Conservation (phyloP, 169 alveolate genomes). For the Eimeria falciformis region DNA sequence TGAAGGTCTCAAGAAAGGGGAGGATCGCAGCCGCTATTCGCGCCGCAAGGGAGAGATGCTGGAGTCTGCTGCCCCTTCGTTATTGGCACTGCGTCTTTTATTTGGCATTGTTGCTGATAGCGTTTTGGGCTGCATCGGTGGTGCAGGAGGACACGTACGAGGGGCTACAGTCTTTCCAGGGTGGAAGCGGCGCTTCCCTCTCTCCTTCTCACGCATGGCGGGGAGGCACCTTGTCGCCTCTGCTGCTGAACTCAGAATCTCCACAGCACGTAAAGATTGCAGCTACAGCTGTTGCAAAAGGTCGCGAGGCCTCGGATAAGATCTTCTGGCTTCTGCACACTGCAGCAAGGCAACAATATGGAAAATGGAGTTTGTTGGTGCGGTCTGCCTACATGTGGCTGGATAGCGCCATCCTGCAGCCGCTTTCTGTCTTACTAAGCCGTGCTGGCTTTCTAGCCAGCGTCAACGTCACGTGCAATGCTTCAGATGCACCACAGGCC, state of each 20-base stretch:
- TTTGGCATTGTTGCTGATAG: constrained; percentile 34
- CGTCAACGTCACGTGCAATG: constrained; percentile 46
- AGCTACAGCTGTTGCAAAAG: constrained; percentile 56
- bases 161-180: constrained; percentile 52
- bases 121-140: constrained; percentile 67
- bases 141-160: constrained; percentile 57
- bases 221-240: constrained; percentile 34
- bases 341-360: constrained; percentile 33
- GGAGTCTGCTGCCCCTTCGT: constrained; percentile 62
- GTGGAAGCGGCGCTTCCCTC: constrained; percentile 17
- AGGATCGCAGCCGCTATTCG: neutral
- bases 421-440: neutral
- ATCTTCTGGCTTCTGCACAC: constrained; percentile 60
- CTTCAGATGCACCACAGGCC: constrained; percentile 27
- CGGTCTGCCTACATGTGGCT: constrained; percentile 14
- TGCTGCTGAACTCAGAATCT: constrained; percentile 52
- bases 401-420: constrained; percentile 29
- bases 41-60: constrained; percentile 7
- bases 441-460: constrained; percentile 36
- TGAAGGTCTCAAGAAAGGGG: neutral
- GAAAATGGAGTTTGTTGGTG: constrained; percentile 8
- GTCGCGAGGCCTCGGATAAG: constrained; percentile 57
- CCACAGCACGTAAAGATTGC: constrained; percentile 67
- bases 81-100: constrained; percentile 67
- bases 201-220: constrained; percentile 22